Conservation (phyloP, 73 alveolate genomes). For the Paramecium pentaurelia region DNA sequence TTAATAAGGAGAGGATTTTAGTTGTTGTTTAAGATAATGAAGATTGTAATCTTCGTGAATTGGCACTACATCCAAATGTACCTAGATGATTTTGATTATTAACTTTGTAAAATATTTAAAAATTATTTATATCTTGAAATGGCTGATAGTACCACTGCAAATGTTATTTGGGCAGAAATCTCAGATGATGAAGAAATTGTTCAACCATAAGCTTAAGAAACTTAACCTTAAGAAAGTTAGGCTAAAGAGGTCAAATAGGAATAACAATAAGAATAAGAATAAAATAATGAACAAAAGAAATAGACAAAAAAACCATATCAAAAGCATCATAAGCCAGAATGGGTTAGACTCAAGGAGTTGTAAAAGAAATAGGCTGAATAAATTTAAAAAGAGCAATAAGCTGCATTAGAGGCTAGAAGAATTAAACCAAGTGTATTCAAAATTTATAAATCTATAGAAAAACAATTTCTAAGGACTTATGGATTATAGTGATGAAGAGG, state of each 20-base stretch:
- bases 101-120: background rate
- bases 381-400: background rate
- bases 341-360: background rate
- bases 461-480: background rate
- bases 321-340: conserved; percentile 15
- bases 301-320: background rate
- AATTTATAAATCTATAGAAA: background rate
- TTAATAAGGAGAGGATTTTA: background rate
- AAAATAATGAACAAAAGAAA: background rate
- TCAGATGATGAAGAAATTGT: background rate
- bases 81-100: background rate
- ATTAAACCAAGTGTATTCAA: background rate
- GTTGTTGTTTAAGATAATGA: background rate
- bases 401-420: background rate
- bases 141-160: background rate
- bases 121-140: background rate
- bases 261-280: background rate
- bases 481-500: background rate
- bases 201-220: background rate
- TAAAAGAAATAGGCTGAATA: background rate
- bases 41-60: background rate
- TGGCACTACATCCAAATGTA: background rate
- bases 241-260: background rate
- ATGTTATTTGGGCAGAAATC: conserved; percentile 4
- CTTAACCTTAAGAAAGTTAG: background rate